phyloP scores from a whole-genome alignment of 768 basidiomycete species.

The Rhodotorula paludigena region DNA sequence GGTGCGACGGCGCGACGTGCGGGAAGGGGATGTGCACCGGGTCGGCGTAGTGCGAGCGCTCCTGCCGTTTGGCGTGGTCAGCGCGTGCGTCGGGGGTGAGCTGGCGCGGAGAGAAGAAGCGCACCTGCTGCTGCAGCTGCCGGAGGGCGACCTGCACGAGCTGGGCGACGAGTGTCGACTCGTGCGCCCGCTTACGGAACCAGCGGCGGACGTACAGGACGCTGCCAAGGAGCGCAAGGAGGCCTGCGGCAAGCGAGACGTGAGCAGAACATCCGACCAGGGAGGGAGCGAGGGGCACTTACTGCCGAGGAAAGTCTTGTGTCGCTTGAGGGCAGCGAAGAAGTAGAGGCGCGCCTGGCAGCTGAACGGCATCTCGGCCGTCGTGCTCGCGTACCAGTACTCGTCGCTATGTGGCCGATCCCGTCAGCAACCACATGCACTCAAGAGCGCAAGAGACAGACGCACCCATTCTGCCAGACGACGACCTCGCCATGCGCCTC shows the following conservation, averaged over 20 bases:
- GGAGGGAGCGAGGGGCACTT: conserved; percentile 14
- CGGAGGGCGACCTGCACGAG: conserved; percentile 37
- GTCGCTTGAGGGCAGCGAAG: conserved; percentile 44
- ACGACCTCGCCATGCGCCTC: conserved; percentile 48
- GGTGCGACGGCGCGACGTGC: conserved; percentile 76
- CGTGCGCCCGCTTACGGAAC: conserved; percentile 8
- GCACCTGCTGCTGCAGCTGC: conserved; percentile 36
- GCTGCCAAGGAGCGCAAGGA: not conserved
- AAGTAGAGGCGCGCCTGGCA: conserved; percentile 48
- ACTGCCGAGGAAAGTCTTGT: conserved; percentile 46
- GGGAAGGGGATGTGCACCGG: conserved; percentile 68
- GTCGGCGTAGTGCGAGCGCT: conserved; percentile 73
- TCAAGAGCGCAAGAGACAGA: not conserved
- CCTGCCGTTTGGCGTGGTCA: conserved; percentile 53
- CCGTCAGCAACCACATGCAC: not conserved
- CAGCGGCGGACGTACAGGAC: conserved; percentile 1
- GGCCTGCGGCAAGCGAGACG: not conserved
- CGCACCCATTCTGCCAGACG: conserved; percentile 45
- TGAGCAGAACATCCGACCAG: not conserved
- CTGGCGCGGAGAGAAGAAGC: not conserved
- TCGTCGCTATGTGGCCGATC: conserved; percentile 39
- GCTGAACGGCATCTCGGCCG: conserved; percentile 47
- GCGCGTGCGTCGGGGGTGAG: not conserved
- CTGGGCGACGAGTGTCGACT: conserved; percentile 35
- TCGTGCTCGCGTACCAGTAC: conserved; percentile 46